Evolutionary conservation across 2,329 filamentous ascomycete species (phyloP), one percentile per base, ranked within the genome.

Genomic region (Fusarium staphyleae): DNA sequence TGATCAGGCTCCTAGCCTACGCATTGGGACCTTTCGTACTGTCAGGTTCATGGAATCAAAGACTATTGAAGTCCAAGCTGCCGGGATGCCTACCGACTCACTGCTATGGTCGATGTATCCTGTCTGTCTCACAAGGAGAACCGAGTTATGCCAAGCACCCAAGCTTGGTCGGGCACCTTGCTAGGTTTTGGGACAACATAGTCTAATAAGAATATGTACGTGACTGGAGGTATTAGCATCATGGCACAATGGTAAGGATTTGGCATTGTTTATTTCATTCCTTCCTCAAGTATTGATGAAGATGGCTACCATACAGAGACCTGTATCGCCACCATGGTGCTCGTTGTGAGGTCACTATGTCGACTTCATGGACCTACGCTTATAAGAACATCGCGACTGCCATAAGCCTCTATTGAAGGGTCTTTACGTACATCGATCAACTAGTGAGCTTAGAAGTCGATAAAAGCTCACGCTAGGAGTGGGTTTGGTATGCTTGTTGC

Each of bases 401-500:
- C 3, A 82, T 86, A 77, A 80, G 77, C 28, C 68, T 78, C 26
- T 77, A 83, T 58, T 84, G 84, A 3, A 81, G 74, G 30, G 74
- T 74, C 2, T 87, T 87, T 67, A 85, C 82, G 1, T 87, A 87
- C 58, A 78, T 81, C 49, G 87, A 87, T 59, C 83, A 85, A 54
- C 73, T 87, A 1, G 81, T 79, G 1, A 83, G 81, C 28, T 82
- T 78, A 8, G 77, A 81, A 7, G 66, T 67, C 2, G 75, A 83
- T 55, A 73, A 74, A 15, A 84, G 77, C 14, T 70, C 73, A 51
- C 74, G 84, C 14, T 74, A 78, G 29, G 77, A 80, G 22, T 87
- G 84, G 84, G 87, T 86, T 44, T 79, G 79, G 39, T 80, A 78
- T 30, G 81, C 82, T 5, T 87, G 83, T 60, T 87, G 84, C 65